Percentiles rank a stretch among this genome's conserved stretches.
phyloP scores from a whole-genome alignment of 2,329 filamentous ascomycete genomes.

The Davidsoniella virescens region DNA sequence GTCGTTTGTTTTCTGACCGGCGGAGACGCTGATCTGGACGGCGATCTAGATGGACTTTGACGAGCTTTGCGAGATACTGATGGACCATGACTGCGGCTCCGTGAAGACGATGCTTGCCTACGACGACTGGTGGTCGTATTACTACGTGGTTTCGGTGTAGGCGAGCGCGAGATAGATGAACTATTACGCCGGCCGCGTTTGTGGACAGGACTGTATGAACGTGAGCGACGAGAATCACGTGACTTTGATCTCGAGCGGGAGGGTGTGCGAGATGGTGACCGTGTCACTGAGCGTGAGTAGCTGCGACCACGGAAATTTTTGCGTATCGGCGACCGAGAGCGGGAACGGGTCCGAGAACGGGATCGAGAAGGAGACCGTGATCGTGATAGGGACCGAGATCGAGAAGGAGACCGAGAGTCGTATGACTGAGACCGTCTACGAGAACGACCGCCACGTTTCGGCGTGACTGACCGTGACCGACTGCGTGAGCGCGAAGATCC shows the following conservation, averaged over 20 bases:
- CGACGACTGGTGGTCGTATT: conserved; percentile 9
- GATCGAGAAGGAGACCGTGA: conserved; percentile 17
- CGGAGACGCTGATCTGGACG: conserved; percentile 15
- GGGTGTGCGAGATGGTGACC: conserved; percentile 15
- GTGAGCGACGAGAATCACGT: not conserved
- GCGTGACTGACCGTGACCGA: conserved; percentile 26
- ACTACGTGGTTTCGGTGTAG: not conserved
- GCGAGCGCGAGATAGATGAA: conserved; percentile 6
- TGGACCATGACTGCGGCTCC: conserved; percentile 11
- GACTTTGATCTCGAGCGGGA: conserved; percentile 17
- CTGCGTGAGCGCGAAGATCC: conserved; percentile 38
- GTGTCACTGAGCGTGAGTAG: conserved; percentile 6
- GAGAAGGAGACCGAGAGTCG: conserved; percentile 5
- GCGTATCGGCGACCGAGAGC: conserved; percentile 14
- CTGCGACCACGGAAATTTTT: conserved; percentile 12
- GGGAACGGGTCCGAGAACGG: conserved; percentile 27
- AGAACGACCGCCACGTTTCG: conserved; percentile 15
- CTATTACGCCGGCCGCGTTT: conserved; percentile 7
- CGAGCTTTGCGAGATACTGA: not conserved
- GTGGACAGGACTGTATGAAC: not conserved
- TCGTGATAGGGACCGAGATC: conserved; percentile 19
- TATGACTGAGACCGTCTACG: conserved; percentile 14
- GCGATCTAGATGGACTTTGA: conserved; percentile 1
- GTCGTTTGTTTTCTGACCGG: conserved; percentile 15
- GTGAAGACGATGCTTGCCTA: too few species aligned